Evolutionary conservation across 2,329 filamentous ascomycete genomes (phyloP), one percentile per base, ranked within the genome.

Genomic region (Harringtonia lauricola): DNA sequence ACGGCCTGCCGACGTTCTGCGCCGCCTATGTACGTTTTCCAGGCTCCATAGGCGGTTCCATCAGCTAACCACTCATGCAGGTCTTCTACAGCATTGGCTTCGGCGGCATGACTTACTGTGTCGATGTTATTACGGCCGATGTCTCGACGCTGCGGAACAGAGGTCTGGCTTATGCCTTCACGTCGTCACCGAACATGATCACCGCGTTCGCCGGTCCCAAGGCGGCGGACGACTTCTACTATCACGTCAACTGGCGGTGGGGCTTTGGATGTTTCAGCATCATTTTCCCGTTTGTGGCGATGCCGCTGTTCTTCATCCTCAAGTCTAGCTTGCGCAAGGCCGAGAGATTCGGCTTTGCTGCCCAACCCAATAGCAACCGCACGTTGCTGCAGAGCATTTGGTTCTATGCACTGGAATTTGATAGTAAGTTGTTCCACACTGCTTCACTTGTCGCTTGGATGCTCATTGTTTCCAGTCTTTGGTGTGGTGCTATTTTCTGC

Each of bases 71-170:
- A 54, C 38, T 54, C 9, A 17, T 7, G 18, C 19, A 33, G 58
- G 76, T 83, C 6, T 74, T 83, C 47, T 83, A 82, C 56, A 70
- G 67, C 45, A 68, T 79, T 37, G 79, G 80, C 8, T 64, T 63
- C 22, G 39, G 42, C 13, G 51, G 47, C 36, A 44, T 49, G 44
- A 49, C 47, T 43, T 68, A 65, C 56, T 66, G 74, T 26, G 65
- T 81, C 45, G 72, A 75, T 45, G 72, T 84, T 28, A 75, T 84
- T 54, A 73, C 78, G 36, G 74, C 79, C 42, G 80, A 84, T 52
- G 78, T 73, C 3, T 79, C 78, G 15, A 69, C 70, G 31, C 60
- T 83, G n/a, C 70, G 73, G 55, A 81, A 81, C 54, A 72, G 80
- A 55, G 75, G 72, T 12, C 65, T 83, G 45, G 71, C 79, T 10